Evolutionary conservation across 2,329 filamentous ascomycete species (phyloP).

Genomic region (Zasmidium cellare): DNA sequence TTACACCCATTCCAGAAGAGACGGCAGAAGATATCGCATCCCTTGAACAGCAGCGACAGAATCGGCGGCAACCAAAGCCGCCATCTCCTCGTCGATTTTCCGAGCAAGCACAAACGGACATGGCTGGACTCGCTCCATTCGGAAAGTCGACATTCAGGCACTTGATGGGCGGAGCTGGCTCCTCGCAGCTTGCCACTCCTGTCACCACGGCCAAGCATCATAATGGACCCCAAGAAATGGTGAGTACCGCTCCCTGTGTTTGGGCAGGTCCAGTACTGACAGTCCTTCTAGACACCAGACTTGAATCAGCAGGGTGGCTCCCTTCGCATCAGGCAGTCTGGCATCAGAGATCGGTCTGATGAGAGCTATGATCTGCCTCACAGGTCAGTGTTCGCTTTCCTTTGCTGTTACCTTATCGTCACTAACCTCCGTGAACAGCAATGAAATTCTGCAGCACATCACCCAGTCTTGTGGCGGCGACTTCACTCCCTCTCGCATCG

Average conservation of each 20-base stretch:
- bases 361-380: slow-evolving; percentile 22
- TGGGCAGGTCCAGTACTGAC: background rate
- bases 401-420: slow-evolving; percentile 8
- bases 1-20: slow-evolving; percentile 20
- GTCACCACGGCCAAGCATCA: background rate
- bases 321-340: slow-evolving; percentile 3
- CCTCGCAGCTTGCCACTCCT: background rate
- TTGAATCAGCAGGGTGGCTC: background rate
- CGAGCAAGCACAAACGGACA: background rate
- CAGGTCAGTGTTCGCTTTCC: slow-evolving; percentile 14
- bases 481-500: slow-evolving; percentile 14
- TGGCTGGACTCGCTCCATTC: background rate
- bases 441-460: slow-evolving; percentile 23
- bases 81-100: background rate
- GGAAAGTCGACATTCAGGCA: background rate
- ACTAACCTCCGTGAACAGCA: slow-evolving; percentile 6
- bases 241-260: background rate
- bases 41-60: slow-evolving; percentile 1
- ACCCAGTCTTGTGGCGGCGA: slow-evolving; percentile 15
- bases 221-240: background rate
- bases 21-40: slow-evolving; percentile 13
- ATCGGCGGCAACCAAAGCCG: slow-evolving; percentile 3
- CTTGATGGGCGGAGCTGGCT: background rate
- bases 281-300: background rate
- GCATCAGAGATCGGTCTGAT: slow-evolving; percentile 15